Evolutionary conservation across 805 yeast genomes (phyloP), one percentile per base, ranked within the genome.

Genomic region (Suhomyces kilbournensis): DNA sequence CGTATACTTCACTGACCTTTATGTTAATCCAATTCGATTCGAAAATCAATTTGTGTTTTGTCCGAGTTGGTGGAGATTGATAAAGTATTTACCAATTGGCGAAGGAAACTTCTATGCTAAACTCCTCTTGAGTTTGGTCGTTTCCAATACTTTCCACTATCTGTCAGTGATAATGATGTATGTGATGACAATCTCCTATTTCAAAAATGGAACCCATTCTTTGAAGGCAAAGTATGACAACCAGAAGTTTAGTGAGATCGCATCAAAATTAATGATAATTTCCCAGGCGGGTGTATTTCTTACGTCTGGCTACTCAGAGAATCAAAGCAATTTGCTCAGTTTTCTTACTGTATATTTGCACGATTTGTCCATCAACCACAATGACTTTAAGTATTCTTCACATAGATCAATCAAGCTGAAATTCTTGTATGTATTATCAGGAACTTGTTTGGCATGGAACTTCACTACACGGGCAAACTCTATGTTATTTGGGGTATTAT

Each of bases 1-100:
- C 1, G 94, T 91, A 0, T 91, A 85, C 67, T 91, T 88, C 62
- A 66, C 80, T 14, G 82, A 84, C 44, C 65, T 85, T 51, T 81
- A 88, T 32, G 63, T 68, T 8, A 66, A 78, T 14, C 82, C 78
- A 0, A 66, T 70, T 14, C 65, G 70, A n/a, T 92, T 76, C 67
- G 98, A 93, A 68, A 97, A 93, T 66, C 96, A 91, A 68, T 88
- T 82, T 77, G 97, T 96, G 4, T 93, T 90, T 65, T 84, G 96
- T 25, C 88, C 88, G 9, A 62, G 82, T 2, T 93, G 97, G 96
- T 78, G 86, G 73, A 63, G 80, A 22, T 45, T 84, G 3, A 67
- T 86, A 3, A 64, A 58, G 44, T 56, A 34, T 26, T 44, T 64
- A 3, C 59, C 57, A 10, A 20, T 48, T 34, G 68, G 61, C 23